Conservation (phyloP, 257 asterid species). For the Thymus mandschuricus region DNA sequence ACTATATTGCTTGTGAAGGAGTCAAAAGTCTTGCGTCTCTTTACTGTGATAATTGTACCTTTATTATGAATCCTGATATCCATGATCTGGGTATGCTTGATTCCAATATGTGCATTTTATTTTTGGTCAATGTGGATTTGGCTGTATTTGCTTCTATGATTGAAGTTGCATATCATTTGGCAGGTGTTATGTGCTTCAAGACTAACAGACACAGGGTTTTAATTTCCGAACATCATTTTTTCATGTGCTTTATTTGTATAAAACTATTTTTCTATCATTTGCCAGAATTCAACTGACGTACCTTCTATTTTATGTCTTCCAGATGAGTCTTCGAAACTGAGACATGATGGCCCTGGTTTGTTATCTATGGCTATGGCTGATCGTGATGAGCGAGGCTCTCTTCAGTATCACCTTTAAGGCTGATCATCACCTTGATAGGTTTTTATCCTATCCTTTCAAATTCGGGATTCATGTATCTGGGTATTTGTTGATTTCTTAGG, state of each 20-base stretch:
- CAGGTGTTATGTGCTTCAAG: conserved; percentile 9
- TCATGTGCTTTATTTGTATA: not conserved
- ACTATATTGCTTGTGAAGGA: not conserved
- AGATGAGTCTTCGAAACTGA: conserved; percentile 85
- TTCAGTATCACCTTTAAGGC: conserved; percentile 84
- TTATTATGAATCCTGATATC: not conserved
- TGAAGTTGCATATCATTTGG: conserved; percentile 4
- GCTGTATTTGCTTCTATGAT: conserved; percentile 8
- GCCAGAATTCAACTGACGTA: conserved; percentile 16
- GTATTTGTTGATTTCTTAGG: not conserved
- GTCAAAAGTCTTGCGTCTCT: not conserved
- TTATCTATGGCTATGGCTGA: conserved; percentile 93
- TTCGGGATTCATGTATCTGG: conserved; percentile 5
- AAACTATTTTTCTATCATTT: not conserved
- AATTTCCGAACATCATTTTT: conserved; percentile 2
- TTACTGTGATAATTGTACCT: not conserved
- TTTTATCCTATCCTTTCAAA: conserved; percentile 26
- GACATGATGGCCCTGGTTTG: conserved; percentile 87
- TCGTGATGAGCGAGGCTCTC: conserved; percentile 87
- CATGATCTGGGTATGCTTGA: not conserved
- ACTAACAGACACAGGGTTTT: not conserved
- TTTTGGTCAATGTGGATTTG: not conserved
- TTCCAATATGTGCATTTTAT: not conserved
- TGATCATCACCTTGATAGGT: conserved; percentile 97
- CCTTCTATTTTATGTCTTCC: conserved; percentile 37